Conservation (phyloP, 495 filamentous ascomycete species). For the Symbiotaphrina buchneri region DNA sequence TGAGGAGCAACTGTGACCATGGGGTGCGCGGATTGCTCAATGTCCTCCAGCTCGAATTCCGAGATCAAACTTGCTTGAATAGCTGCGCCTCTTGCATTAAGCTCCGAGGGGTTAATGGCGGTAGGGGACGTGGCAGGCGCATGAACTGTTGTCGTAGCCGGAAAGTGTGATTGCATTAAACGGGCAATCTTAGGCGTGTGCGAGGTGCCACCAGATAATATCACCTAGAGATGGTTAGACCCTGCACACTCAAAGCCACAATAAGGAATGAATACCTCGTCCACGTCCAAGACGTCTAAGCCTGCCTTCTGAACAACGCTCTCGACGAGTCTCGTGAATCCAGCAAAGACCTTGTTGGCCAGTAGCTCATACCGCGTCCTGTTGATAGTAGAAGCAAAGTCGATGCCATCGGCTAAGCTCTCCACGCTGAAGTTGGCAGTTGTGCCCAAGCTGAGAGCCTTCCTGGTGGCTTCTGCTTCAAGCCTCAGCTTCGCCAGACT, state of each 20-base stretch:
- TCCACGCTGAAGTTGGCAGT: conserved; percentile 84
- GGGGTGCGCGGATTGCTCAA: conserved; percentile 87
- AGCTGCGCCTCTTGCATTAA: conserved; percentile 73
- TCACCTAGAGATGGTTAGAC: conserved; percentile 24
- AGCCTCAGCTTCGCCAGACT: conserved; percentile 80
- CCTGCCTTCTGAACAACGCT: conserved; percentile 77
- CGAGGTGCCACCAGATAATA: conserved; percentile 76
- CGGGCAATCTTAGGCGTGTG: conserved; percentile 85
- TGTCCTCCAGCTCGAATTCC: conserved; percentile 81
- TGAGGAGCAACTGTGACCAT: conserved; percentile 87
- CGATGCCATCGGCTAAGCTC: conserved; percentile 63
- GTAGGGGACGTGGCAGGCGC: conserved; percentile 54
- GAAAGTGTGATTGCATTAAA: conserved; percentile 57
- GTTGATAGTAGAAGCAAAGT: conserved; percentile 83
- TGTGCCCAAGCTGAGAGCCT: conserved; percentile 66
- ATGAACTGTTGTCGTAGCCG: conserved; percentile 51
- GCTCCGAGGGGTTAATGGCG: conserved; percentile 84
- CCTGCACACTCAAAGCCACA: not conserved
- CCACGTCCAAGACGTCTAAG: conserved; percentile 77
- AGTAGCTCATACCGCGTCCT: conserved; percentile 84
- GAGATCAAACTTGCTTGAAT: conserved; percentile 85
- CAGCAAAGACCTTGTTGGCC: conserved; percentile 56
- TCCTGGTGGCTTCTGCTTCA: conserved; percentile 76
- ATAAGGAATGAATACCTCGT: conserved; percentile 30
- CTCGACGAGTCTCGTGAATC: conserved; percentile 68